Conservation (phyloP, 2,329 filamentous ascomycete species). For the Parastagonospora nodorum region DNA sequence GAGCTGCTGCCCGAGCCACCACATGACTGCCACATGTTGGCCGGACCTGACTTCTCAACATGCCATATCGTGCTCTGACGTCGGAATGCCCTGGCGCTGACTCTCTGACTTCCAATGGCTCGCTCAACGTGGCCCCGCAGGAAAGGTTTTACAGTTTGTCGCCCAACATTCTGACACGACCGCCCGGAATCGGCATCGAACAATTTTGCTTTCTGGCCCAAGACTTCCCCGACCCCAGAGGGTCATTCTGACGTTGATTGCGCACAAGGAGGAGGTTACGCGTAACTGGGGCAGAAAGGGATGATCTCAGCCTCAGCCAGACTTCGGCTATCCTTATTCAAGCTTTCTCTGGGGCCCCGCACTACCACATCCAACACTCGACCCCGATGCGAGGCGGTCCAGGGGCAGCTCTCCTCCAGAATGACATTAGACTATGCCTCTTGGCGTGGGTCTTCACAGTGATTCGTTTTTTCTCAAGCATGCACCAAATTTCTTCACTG, state of each 20-base stretch:
- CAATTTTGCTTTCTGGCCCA: not conserved
- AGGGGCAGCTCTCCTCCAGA: constrained; percentile 7
- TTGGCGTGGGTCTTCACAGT: not conserved
- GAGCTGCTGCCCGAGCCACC: constrained; percentile 11
- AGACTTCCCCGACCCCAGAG: constrained; percentile 3
- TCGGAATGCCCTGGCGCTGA: constrained; percentile 10
- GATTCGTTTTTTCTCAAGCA: too few species aligned
- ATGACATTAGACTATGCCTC: constrained; percentile 15
- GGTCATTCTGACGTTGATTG: constrained; percentile 16
- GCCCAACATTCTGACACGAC: constrained; percentile 17
- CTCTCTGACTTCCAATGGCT: constrained; percentile 8
- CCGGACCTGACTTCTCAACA: not conserved
- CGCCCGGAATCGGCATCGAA: constrained; percentile 1
- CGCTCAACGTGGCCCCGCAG: constrained; percentile 15
- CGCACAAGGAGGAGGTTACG: constrained; percentile 11
- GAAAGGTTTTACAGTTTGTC: constrained; percentile 14
- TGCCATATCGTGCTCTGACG: constrained; percentile 5
- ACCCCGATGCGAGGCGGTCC: constrained; percentile 23
- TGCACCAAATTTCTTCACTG: too few species aligned
- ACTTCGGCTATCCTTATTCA: constrained; percentile 19
- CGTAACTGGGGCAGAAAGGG: constrained; percentile 4
- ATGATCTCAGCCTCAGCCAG: constrained; percentile 11
- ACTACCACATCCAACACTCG: constrained; percentile 14
- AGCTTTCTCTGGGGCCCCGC: constrained; percentile 34
- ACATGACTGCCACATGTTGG: constrained; percentile 5